phyloP scores from a whole-genome alignment of 352 stramenopile species.

The Pythium dissotocum region DNA sequence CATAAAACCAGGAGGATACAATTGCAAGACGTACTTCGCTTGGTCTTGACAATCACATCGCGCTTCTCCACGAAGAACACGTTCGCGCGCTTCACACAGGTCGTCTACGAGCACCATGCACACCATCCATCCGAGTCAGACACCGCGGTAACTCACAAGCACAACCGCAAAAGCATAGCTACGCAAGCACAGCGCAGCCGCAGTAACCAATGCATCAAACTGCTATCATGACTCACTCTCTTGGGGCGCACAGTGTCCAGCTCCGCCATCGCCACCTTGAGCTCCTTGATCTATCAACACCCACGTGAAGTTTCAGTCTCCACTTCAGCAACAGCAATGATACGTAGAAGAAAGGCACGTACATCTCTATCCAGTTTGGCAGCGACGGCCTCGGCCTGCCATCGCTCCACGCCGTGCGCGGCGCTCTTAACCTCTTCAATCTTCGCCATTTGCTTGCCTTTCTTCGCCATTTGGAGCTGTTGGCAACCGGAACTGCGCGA shows the following conservation, averaged over 20 bases:
- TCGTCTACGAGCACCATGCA: slow-evolving; percentile 34
- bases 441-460: slow-evolving; percentile 33
- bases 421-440: slow-evolving; percentile 36
- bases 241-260: slow-evolving; percentile 69
- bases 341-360: too few species aligned
- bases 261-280: slow-evolving; percentile 74
- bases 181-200: background rate
- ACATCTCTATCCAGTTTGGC: slow-evolving; percentile 49
- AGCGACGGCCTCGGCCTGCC: slow-evolving; percentile 46
- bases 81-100: slow-evolving; percentile 68
- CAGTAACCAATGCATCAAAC: background rate
- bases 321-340: background rate
- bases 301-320: background rate
- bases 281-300: slow-evolving; percentile 62
- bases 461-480: background rate
- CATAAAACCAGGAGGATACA: background rate
- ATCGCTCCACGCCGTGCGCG: slow-evolving; percentile 30
- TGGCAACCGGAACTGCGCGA: background rate
- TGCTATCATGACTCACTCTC: slow-evolving; percentile 38
- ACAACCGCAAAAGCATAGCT: background rate
- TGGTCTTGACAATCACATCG: slow-evolving; percentile 68
- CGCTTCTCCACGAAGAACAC: slow-evolving; percentile 75
- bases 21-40: slow-evolving; percentile 44
- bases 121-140: background rate
- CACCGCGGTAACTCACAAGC: background rate